A percentile compares a stretch with the other conserved stretches of the same genome.
phyloP scores from a whole-genome alignment of 2,329 filamentous ascomycete species.

The Talaromyces atroroseus region DNA sequence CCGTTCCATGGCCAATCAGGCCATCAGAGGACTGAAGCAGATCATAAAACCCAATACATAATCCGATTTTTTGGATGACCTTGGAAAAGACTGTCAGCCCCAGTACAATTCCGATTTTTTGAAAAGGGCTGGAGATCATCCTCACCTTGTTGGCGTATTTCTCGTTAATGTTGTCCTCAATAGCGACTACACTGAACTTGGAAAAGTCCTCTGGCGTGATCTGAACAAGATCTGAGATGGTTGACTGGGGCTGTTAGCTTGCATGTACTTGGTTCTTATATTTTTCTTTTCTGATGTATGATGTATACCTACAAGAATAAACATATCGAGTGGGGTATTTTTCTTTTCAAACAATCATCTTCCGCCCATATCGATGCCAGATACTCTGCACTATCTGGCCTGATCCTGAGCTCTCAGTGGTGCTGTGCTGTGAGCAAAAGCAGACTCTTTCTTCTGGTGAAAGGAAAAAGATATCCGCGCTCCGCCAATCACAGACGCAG shows the following conservation, averaged over 20 bases:
- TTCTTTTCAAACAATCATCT: background rate
- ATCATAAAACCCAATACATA: slow-evolving; percentile 92
- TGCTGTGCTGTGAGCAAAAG: background rate
- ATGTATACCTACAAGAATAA: slow-evolving; percentile 43
- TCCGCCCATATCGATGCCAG: slow-evolving; percentile 3
- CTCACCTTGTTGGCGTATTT: slow-evolving; percentile 89
- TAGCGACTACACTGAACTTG: slow-evolving; percentile 71
- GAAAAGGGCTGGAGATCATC: background rate
- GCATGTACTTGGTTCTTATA: background rate
- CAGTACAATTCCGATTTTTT: background rate
- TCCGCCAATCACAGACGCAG: background rate
- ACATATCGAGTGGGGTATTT: slow-evolving; percentile 32
- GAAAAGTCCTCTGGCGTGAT: slow-evolving; percentile 84
- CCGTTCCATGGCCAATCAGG: slow-evolving; percentile 85
- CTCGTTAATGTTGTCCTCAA: slow-evolving; percentile 93
- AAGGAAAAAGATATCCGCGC: background rate
- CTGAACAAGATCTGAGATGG: slow-evolving; percentile 88
- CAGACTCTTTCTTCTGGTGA: background rate
- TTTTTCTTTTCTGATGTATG: too few species aligned
- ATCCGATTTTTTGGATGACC: slow-evolving; percentile 87
- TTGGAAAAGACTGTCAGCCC: slow-evolving; percentile 26
- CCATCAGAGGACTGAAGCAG: slow-evolving; percentile 85
- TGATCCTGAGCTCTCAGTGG: background rate
- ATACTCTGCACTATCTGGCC: background rate
- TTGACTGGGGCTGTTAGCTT: slow-evolving; percentile 53